phyloP scores from a whole-genome alignment of 768 basidiomycete species.

The Lactifluus rugatus region DNA sequence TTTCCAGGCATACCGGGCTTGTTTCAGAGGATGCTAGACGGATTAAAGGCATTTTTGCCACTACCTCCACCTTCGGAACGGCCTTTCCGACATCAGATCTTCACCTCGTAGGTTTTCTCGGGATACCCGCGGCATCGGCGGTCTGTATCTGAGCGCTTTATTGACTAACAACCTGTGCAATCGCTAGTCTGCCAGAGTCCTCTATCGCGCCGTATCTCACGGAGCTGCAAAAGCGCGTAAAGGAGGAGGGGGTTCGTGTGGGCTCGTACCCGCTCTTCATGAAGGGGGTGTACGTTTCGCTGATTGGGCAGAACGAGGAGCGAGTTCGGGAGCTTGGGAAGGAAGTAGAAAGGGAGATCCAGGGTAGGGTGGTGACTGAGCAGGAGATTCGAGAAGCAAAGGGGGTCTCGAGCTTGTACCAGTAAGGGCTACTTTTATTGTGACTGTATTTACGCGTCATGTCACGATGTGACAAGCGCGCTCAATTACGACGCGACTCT shows the following conservation, averaged over 20 bases:
- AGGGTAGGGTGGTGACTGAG: slow-evolving; percentile 51
- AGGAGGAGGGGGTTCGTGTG: slow-evolving; percentile 66
- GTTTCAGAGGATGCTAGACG: slow-evolving; percentile 73
- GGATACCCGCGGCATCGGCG: background rate
- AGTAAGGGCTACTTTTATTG: background rate
- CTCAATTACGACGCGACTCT: slow-evolving; percentile 5
- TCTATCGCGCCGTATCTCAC: slow-evolving; percentile 84
- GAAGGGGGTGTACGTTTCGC: slow-evolving; percentile 54
- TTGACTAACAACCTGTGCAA: background rate
- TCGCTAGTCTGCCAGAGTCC: slow-evolving; percentile 59
- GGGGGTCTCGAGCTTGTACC: slow-evolving; percentile 17
- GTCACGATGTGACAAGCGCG: slow-evolving; percentile 21
- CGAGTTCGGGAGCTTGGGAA: slow-evolving; percentile 46
- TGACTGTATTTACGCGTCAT: background rate
- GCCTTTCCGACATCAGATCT: slow-evolving; percentile 73
- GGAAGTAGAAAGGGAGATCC: slow-evolving; percentile 52
- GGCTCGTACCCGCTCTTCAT: slow-evolving; percentile 63
- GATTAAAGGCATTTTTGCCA: slow-evolving; percentile 62
- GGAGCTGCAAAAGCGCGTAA: slow-evolving; percentile 61
- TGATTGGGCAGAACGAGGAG: slow-evolving; percentile 40
- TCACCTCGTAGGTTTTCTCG: slow-evolving; percentile 51
- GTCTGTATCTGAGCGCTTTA: background rate
- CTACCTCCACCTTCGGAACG: slow-evolving; percentile 67
- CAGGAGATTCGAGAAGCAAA: slow-evolving; percentile 52
- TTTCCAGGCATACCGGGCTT: slow-evolving; percentile 86